Evolutionary conservation across 2,329 filamentous ascomycete genomes (phyloP).

Genomic region (Biscogniauxia sp.): DNA sequence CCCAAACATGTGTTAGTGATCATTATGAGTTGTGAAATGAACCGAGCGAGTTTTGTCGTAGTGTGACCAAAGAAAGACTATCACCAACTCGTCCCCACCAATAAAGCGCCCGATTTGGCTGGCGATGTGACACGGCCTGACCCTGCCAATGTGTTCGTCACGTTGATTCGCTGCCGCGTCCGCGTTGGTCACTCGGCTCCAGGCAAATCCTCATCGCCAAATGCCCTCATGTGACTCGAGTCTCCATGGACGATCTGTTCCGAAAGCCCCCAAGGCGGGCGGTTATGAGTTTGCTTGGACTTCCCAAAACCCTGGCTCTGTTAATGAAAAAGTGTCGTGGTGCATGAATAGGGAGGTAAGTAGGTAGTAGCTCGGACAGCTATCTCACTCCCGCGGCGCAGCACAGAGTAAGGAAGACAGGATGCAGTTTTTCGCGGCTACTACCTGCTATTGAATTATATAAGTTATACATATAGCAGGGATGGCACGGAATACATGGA

Average conservation of each 20-base stretch:
- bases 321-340: too few relatives aligned
- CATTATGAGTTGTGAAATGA: not conserved
- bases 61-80: not conserved
- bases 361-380: not conserved
- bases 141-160: too few relatives aligned
- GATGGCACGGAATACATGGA: not conserved
- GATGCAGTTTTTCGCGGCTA: not conserved
- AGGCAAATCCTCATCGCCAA: too few relatives aligned
- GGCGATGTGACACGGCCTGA: too few relatives aligned
- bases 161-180: too few relatives aligned
- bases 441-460: not conserved
- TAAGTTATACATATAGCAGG: not conserved
- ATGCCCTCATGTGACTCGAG: too few relatives aligned
- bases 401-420: not conserved
- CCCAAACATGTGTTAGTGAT: not conserved
- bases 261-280: too few relatives aligned
- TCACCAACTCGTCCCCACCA: not conserved
- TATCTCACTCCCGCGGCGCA: not conserved
- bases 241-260: too few relatives aligned
- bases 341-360: too few relatives aligned
- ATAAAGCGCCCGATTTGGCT: not conserved
- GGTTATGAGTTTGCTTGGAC: too few relatives aligned
- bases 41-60: not conserved
- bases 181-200: too few relatives aligned
- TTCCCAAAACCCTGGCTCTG: too few relatives aligned